Evolutionary conservation across 345 rosid genomes (phyloP).

Genomic region (Leavenworthia alabamica): DNA sequence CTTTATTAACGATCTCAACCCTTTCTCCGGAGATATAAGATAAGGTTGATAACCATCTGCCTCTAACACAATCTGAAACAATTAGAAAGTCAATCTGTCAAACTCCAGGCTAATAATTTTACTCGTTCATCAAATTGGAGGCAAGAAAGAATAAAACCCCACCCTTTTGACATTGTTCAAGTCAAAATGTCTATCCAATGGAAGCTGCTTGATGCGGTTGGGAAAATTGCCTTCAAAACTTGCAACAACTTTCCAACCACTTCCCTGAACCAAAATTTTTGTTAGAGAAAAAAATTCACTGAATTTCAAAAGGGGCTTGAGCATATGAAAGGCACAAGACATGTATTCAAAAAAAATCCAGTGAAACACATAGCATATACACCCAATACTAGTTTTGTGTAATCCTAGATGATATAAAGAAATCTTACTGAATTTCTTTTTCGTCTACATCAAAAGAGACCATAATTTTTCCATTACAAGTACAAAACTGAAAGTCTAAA

Average conservation of each 20-base stretch:
- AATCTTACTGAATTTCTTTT: not conserved
- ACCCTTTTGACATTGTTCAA: slow-evolving; percentile 86
- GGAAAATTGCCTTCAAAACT: slow-evolving; percentile 95
- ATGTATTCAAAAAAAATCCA: not conserved
- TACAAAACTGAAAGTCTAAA: not conserved
- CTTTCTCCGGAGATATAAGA: slow-evolving; percentile 83
- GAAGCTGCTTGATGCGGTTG: slow-evolving; percentile 83
- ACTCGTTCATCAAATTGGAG: not conserved
- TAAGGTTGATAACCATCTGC: slow-evolving; percentile 89
- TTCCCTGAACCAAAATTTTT: slow-evolving; percentile 50
- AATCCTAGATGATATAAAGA: not conserved
- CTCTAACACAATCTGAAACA: slow-evolving; percentile 60
- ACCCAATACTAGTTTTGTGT: not conserved
- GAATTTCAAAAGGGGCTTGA: not conserved
- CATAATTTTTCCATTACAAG: not conserved
- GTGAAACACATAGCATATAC: not conserved
- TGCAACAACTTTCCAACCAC: slow-evolving; percentile 94
- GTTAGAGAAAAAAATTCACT: not conserved
- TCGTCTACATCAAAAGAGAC: not conserved
- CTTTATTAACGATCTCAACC: slow-evolving; percentile 71
- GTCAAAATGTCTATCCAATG: slow-evolving; percentile 89
- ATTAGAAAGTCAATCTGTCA: slow-evolving; percentile 14
- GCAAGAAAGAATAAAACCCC: slow-evolving; percentile 11
- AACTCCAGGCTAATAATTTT: not conserved
- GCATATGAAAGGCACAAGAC: slow-evolving; percentile 3